Base-by-base conservation (phyloP, 2,329 filamentous ascomycete species). In the Parastagonospora nodorum region DNA sequence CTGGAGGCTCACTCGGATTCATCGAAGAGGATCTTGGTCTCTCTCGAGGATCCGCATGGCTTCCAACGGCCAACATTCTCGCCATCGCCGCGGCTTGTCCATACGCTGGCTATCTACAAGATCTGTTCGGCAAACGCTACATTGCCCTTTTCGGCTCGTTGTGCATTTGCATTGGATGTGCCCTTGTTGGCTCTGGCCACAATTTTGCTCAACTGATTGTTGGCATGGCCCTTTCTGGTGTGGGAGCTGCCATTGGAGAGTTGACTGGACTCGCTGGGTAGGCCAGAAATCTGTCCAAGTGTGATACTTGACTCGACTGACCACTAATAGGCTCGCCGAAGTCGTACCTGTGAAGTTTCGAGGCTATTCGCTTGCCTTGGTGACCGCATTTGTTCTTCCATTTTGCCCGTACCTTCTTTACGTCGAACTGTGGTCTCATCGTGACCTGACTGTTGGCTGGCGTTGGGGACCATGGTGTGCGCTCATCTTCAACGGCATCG, bases 191-290 rank as follows among this genome's bases (percentile, higher is more conserved):
- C 2, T 66, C 68, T 14, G 60, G 63, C 12, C 64, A 73, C 10
- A 56, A 42, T 8, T 71, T 75, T 42, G 71, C 58, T 16, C 67
- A 70, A 46, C 63, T 68, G 10, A 54, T 76, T 11, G 63, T 63
- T 24, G 69, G 68, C 4, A 73, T 72, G 69, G 63, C 66, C 2
- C 43, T 73, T 5, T 68, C 67, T 19, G 69, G 68, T n/a, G 53
- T 67, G 6, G 69, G 71, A 15, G 69, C 71, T 33, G 71, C 65
- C 2, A 65, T 70, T 28, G 66, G 69, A 8, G 70, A 74, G 47
- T 45, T 73, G 14, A 74, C 67, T 32, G 68, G 66, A 8, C 60
- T 73, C 8, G 69, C 69, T 59, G 71, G 68, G 69, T 71, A 61
- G 9, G 64, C 8, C 4, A n/a, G 24, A 29, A n/a, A 19, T 27